A percentile compares a stretch with the other conserved stretches of the same genome.
Evolutionary conservation across 352 stramenopile genomes (phyloP).

Genomic region (Phytophthora pini): DNA sequence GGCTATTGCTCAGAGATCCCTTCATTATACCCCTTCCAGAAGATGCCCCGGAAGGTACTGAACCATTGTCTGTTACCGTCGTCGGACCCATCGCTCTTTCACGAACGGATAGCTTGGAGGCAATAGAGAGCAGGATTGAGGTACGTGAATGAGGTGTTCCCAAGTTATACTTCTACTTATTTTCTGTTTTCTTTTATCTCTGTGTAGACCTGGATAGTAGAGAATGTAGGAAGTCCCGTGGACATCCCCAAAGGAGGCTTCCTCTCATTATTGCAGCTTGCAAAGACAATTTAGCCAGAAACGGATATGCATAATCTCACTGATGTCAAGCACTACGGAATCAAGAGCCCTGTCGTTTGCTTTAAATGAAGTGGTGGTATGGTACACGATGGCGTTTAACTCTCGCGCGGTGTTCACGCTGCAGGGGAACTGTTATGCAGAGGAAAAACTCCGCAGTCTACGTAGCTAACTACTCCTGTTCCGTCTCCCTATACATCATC

Average conservation of each 20-base stretch:
- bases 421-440: constrained; percentile 18
- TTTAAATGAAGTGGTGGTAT: constrained; percentile 24
- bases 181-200: background rate
- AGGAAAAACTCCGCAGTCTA: constrained; percentile 9
- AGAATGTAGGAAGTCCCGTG: constrained; percentile 44
- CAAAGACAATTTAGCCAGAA: constrained; percentile 47
- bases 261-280: constrained; percentile 59
- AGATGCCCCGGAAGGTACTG: constrained; percentile 14
- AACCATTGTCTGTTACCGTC: constrained; percentile 31
- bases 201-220: constrained; percentile 49
- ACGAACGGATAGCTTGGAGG: constrained; percentile 53
- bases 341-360: constrained; percentile 17
- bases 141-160: constrained; percentile 16
- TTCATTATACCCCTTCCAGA: constrained; percentile 31
- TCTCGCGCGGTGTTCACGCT: constrained; percentile 6
- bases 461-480: constrained; percentile 25
- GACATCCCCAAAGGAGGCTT: constrained; percentile 47
- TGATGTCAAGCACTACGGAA: constrained; percentile 2
- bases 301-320: background rate
- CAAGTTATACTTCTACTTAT: background rate
- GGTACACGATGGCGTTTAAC: constrained; percentile 26
- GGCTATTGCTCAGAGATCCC: constrained; percentile 57
- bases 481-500: constrained; percentile 76
- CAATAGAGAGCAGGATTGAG: constrained; percentile 69
- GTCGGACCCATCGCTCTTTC: constrained; percentile 59